Evolutionary conservation across 352 stramenopile species (phyloP), one percentile per base, ranked within the genome.

Genomic region (Globisporangium ultimum): DNA sequence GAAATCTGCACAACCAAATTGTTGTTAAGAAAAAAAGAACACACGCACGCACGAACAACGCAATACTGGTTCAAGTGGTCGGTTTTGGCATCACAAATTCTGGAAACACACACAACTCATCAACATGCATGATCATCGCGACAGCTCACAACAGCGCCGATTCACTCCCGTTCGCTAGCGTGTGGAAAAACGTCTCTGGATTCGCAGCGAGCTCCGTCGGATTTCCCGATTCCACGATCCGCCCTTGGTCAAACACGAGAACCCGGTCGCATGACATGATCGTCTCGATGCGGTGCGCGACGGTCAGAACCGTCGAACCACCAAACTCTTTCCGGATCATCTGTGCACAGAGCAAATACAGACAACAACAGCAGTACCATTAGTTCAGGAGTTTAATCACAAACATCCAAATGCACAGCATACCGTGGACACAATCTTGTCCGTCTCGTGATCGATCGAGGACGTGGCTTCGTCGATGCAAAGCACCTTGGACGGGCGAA

Each of bases 231-330:
- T 93, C 86, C 11, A 70, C 74, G 7, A 93, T 55, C 0, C 49
- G 48, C 0, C 86, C 84, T 18, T 76, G 57, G 13, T 90, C 82
- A 12, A 95, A 69, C 4, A 95, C 43, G 3, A 93, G 50, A 2
- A 95, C 82, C 18, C 78, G 78, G 60, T 99, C 93, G 62, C 90
- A 98, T 46, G 97, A 78, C 67, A 98, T 87, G 58, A 99, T 98
- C 1, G 95, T 99, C 55, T 98, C 83, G 2, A 99, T 76, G 14
- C 97, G 82, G 74, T 99, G 97, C 14, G 98, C 97, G 41, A 99
- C 98, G 0, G 97, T 98, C 9, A 99, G 66, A 13, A 99, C 85
- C 4, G 98, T 99, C 2, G 91, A 93, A 12, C 83, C 74, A 8
- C 68, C 66, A 72, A 99, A 99, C 47, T 97, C 92, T 14, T 91